These are phyloP conservation scores for Aureobasidium sp. DNA, from an alignment of 2,329 filamentous ascomycete species.

Conservation along the genomic window DNA sequence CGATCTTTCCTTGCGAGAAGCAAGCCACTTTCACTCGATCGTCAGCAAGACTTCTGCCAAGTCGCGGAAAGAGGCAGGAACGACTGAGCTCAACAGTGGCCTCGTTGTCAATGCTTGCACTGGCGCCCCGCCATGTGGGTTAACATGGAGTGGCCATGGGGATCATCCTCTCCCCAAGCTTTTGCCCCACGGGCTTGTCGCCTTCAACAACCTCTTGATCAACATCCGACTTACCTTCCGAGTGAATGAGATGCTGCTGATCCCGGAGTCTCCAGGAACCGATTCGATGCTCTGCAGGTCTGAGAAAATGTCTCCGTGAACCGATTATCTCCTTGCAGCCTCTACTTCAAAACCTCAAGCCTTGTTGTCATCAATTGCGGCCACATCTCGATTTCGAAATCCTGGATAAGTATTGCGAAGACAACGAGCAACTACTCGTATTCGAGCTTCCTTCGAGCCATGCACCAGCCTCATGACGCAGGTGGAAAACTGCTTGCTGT, in stretches of 20 bases:
- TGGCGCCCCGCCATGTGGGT: conserved; percentile 4
- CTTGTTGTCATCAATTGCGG: neutral
- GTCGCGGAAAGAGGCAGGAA: neutral
- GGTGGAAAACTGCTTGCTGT: neutral
- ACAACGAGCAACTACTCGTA: neutral
- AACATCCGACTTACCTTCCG: neutral
- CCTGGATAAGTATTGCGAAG: neutral
- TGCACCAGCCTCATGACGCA: neutral
- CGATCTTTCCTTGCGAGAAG: neutral
- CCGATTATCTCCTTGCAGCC: neutral
- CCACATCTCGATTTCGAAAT: neutral
- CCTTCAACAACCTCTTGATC: neutral
- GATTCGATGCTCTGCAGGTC: neutral
- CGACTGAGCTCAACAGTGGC: neutral
- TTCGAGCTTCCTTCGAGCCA: neutral
- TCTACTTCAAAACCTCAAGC: neutral
- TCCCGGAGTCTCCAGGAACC: neutral
- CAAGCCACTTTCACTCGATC: neutral
- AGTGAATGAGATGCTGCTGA: neutral
- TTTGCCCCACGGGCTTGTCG: neutral
- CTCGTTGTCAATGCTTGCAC: neutral
- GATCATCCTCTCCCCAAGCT: neutral
- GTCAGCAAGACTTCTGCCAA: neutral
- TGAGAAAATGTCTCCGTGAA: neutral
- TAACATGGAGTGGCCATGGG: neutral